Base-by-base conservation (phyloP, 441 rosid genomes). In the Hura crepitans region DNA sequence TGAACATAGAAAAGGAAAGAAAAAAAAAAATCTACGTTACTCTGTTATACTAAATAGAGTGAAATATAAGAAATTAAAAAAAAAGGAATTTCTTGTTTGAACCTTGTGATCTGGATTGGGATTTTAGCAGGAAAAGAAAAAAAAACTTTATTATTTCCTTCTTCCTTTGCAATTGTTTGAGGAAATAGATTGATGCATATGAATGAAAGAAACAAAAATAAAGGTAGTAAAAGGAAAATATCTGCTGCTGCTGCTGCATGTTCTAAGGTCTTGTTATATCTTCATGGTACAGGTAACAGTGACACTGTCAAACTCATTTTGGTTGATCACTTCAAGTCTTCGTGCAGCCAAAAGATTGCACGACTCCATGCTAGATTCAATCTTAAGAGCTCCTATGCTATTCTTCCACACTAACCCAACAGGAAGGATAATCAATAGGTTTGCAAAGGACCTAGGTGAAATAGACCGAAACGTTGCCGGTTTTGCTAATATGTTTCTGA, bases 321-420 rank as follows among this genome's bases (percentile, higher is more conserved):
- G 97, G 97, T 77, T 96, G 82, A 91, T 96, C 81, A 86, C 75
- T 51, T 90, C 92, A 66, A 93, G 98, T 79, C 87, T 93, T 57
- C 80, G 62, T 71, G 98, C 97, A 0, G 93, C 99, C 69, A 93
- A 80, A 83, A 87, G 76, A 69, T 80, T 96, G 83, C 99, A 96
- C 66, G 93, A 91, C 62, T 70, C 81, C 13, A 89, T 93, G 97
- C 84, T 96, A 55, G 81, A 73, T 49, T 83, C 92, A 27, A 80
- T 96, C 63, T 75, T 96, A 68, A 85, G 95, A 84, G 92, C 98
- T 81, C 97, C 97, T 25, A 91, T 96, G 97, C 75, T 96, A 62
- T 96, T 96, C 81, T 93, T 91, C 80, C 91, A 93, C 77, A 90
- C 97, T 55, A 96, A 93, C 73, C 98, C 98, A 73, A 74, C 68